phyloP scores from a whole-genome alignment of 1,139 yeast genomes.

The Pneumocystis canis region DNA sequence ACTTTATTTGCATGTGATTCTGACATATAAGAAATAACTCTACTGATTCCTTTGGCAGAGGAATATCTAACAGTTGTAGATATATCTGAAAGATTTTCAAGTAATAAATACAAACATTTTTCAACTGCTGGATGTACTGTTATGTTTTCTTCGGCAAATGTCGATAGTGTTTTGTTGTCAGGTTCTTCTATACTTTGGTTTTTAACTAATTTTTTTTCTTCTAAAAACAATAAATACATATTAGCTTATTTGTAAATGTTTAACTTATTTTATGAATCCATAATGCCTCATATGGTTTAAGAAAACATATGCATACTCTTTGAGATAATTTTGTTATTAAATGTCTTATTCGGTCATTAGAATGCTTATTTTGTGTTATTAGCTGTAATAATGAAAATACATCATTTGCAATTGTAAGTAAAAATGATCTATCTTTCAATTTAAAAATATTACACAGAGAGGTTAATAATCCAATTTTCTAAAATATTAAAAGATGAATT shows the following conservation, averaged over 20 bases:
- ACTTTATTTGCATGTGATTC: slow-evolving; percentile 25
- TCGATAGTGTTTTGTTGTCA: slow-evolving; percentile 7
- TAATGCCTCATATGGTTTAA: neutral
- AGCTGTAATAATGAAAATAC: neutral
- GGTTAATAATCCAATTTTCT: neutral
- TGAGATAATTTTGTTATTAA: neutral
- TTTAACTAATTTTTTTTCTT: slow-evolving; percentile 12
- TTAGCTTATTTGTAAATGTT: neutral
- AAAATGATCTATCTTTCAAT: neutral
- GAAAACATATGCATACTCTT: neutral
- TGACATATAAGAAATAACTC: slow-evolving; percentile 25
- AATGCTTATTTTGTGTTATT: neutral
- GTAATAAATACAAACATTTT: slow-evolving; percentile 4
- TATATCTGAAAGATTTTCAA: slow-evolving; percentile 7
- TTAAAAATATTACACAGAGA: neutral
- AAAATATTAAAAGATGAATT: neutral
- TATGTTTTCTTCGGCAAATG: neutral
- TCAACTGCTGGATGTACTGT: slow-evolving; percentile 7
- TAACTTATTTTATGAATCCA: neutral
- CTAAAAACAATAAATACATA: neutral
- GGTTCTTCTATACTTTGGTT: slow-evolving; percentile 15
- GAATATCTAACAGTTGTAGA: slow-evolving; percentile 31
- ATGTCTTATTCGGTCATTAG: neutral
- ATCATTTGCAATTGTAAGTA: slow-evolving; percentile 3
- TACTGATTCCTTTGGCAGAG: slow-evolving; percentile 34